Conservation (phyloP, 495 filamentous ascomycete genomes). For the Xylaria intraflava region DNA sequence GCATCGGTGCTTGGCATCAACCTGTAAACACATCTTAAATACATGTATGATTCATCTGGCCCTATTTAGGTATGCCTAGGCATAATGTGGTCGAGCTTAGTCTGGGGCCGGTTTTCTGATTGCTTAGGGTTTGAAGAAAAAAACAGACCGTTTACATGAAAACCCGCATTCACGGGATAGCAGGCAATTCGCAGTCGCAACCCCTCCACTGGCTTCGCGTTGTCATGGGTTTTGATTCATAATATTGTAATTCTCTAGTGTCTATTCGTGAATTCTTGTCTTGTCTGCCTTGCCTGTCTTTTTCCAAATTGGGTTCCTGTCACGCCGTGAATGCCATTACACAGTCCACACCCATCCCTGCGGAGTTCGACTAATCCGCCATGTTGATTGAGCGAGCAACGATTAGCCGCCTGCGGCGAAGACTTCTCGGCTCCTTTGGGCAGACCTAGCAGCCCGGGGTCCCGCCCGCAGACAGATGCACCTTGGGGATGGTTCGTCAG, state of each 20-base stretch:
- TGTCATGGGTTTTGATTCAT: slow-evolving; percentile 24
- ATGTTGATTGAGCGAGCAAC: too few species aligned
- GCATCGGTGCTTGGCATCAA: slow-evolving; percentile 29
- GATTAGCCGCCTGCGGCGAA: too few species aligned
- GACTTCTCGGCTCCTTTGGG: too few species aligned
- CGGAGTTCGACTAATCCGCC: too few species aligned
- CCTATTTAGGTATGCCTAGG: not conserved
- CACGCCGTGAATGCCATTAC: not conserved
- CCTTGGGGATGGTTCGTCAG: too few species aligned
- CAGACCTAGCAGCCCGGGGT: too few species aligned
- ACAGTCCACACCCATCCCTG: too few species aligned
- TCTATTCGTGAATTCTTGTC: slow-evolving; percentile 19
- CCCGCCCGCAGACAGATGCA: too few species aligned
- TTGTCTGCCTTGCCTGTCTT: not conserved
- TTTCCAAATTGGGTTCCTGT: not conserved
- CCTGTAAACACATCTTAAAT: slow-evolving; percentile 15
- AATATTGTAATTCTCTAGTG: slow-evolving; percentile 35
- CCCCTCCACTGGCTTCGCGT: not conserved
- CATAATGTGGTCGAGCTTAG: not conserved
- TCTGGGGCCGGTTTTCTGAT: not conserved
- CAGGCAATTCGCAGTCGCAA: not conserved
- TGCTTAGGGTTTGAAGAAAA: not conserved
- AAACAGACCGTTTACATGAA: not conserved
- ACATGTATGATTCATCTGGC: slow-evolving; percentile 6
- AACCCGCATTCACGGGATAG: not conserved